phyloP scores from a whole-genome alignment of 495 filamentous ascomycete species.

The Penicillium fimorum region DNA sequence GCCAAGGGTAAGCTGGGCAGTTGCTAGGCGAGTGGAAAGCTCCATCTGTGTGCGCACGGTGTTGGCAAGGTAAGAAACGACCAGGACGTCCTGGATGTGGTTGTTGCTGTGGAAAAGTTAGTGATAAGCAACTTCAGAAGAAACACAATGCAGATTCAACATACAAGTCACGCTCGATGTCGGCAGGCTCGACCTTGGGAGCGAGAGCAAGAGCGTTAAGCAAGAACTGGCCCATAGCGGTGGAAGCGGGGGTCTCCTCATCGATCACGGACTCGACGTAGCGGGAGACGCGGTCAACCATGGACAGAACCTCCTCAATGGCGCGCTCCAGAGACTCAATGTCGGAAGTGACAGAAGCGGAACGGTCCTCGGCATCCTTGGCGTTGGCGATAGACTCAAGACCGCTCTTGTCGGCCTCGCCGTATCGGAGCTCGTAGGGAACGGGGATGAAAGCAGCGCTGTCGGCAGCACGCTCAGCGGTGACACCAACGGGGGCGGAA shows the following conservation, averaged over 20 bases:
- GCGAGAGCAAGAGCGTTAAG: conserved; percentile 88
- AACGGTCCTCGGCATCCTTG: conserved; percentile 72
- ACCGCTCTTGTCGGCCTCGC: conserved; percentile 87
- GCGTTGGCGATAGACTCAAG: conserved; percentile 82
- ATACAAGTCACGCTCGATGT: conserved; percentile 92
- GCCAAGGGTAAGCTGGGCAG: conserved; percentile 65
- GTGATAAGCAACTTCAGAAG: conserved; percentile 36
- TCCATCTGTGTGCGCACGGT: conserved; percentile 99
- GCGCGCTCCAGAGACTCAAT: conserved; percentile 82
- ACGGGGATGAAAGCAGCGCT: conserved; percentile 95
- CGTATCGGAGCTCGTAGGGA: conserved; percentile 86
- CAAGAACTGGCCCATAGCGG: conserved; percentile 88
- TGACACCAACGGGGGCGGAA: conserved; percentile 90
- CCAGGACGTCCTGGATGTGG: conserved; percentile 96
- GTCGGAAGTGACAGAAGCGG: conserved; percentile 71
- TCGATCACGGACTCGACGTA: conserved; percentile 85
- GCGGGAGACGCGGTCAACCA: conserved; percentile 84
- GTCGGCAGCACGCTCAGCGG: conserved; percentile 88
- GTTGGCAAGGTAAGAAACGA: conserved; percentile 96
- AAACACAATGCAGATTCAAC: conserved; percentile 19
- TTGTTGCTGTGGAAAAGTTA: conserved; percentile 66
- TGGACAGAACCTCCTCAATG: conserved; percentile 77
- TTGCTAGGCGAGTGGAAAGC: conserved; percentile 88
- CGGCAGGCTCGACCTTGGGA: conserved; percentile 84
- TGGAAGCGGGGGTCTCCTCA: conserved; percentile 66